Base-by-base conservation (phyloP, 176 grass and related monocot genomes). In the Carex cristatella region DNA sequence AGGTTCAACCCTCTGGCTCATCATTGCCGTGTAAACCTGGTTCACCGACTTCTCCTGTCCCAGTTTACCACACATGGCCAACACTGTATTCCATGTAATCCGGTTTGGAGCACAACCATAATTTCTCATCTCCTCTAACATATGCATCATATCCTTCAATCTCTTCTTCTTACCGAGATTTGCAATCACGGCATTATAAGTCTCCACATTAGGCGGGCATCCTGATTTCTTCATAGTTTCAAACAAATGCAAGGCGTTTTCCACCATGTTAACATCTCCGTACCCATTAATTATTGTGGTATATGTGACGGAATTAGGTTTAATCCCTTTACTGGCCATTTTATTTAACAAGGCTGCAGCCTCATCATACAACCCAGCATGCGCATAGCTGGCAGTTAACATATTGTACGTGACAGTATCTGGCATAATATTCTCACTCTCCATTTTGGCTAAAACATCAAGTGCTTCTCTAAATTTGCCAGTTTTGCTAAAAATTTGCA, bases 31-130 rank as follows among this genome's bases (percentile, higher is more conserved):
- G 0, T 88, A 87, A 19, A 95, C 87, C 79, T 81, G 87, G 28
- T 89, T 95, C 27, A 98, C 81, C 67, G 86, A 95, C 28, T 87
- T 80, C 85, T 94, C 86, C 89, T 93, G 91, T 35, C 95, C 93
- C 4, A 82, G 86, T 70, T 95, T 94, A 71, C 89, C 93, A 8
- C 93, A 98, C 79, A 95, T 61, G 0, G 93, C 95, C 78, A 98
- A 76, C 83, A 95, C 9, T 6, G 95, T 95, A 83, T 98, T 98
- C 95, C 95, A 98, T 31, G 95, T 98, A 32, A 98, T 51, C 86
- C 89, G 81, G 38, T 94, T 89, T 0, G 89, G 95, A 2, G 62
- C 84, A 90, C 91, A 98, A 46, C 93, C 93, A 3, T 91, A 94
- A 38, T 44, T 87, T 60, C 84, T 90, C 93, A 98, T 98, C 51